Conservation (phyloP, 768 basidiomycete genomes). For the Trametes elegans region DNA sequence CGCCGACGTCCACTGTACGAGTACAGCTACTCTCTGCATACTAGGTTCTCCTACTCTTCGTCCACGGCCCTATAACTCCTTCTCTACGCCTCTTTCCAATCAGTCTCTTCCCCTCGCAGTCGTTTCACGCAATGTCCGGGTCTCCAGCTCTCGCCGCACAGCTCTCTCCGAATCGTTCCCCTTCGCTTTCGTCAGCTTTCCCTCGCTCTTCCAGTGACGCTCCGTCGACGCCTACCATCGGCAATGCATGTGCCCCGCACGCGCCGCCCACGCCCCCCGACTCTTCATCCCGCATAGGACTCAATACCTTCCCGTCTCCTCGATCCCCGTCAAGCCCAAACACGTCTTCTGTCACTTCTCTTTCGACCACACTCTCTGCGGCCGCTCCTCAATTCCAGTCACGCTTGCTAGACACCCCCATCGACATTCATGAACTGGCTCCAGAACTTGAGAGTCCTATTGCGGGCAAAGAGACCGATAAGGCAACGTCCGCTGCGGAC, state of each 20-base stretch:
- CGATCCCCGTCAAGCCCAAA: conserved; percentile 1
- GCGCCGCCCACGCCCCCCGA: conserved; percentile 17
- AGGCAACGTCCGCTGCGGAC: neutral
- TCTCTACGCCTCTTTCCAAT: neutral
- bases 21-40: conserved; percentile 22
- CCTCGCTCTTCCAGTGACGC: conserved; percentile 13
- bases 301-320: neutral
- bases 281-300: conserved; percentile 6
- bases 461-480: neutral
- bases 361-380: conserved; percentile 16
- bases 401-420: conserved; percentile 20
- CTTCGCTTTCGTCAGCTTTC: conserved; percentile 15
- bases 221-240: conserved; percentile 11
- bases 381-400: conserved; percentile 19
- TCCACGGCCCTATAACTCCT: neutral
- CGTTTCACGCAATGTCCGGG: neutral
- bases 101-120: neutral
- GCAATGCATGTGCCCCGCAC: neutral
- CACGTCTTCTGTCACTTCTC: conserved; percentile 3
- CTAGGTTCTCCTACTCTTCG: conserved; percentile 10
- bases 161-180: conserved; percentile 13
- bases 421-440: conserved; percentile 17
- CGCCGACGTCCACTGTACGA: conserved; percentile 1
- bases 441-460: conserved; percentile 9
- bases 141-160: neutral